These are phyloP conservation scores for Gynochthodes officinalis DNA, from an alignment of 257 asterid species.

Conservation along the genomic window DNA sequence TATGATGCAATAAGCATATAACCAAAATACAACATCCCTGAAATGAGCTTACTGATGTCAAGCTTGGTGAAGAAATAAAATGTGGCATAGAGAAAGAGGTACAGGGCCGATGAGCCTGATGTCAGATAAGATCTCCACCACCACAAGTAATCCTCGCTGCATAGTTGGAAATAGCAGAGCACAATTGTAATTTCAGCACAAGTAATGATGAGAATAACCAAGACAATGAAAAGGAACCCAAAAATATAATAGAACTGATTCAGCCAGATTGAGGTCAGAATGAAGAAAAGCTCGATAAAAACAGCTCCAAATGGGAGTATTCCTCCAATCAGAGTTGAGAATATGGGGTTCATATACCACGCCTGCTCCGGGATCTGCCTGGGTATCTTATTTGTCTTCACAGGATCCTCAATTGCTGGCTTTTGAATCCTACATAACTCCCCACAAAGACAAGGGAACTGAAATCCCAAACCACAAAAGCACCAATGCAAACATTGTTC, in stretches of 20 bases:
- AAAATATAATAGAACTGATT: slow-evolving; percentile 87
- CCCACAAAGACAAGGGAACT: slow-evolving; percentile 75
- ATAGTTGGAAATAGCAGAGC: slow-evolving; percentile 78
- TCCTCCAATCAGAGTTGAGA: slow-evolving; percentile 66
- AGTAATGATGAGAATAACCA: slow-evolving; percentile 63
- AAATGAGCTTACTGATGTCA: slow-evolving; percentile 66
- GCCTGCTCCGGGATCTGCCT: slow-evolving; percentile 80
- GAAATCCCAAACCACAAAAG: slow-evolving; percentile 81
- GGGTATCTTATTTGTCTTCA: slow-evolving; percentile 66
- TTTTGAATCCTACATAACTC: slow-evolving; percentile 59
- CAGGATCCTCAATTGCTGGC: slow-evolving; percentile 67
- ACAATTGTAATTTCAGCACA: slow-evolving; percentile 74
- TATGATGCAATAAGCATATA: slow-evolving; percentile 74
- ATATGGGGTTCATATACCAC: slow-evolving; percentile 64
- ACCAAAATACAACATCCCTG: slow-evolving; percentile 71
- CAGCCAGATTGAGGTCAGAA: slow-evolving; percentile 80
- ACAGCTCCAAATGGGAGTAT: slow-evolving; percentile 78
- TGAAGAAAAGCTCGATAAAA: slow-evolving; percentile 76
- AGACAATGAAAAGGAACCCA: slow-evolving; percentile 76
- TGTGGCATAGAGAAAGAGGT: slow-evolving; percentile 73
- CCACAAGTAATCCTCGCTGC: slow-evolving; percentile 79
- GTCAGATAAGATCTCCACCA: slow-evolving; percentile 84
- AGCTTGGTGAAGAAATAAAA: slow-evolving; percentile 83
- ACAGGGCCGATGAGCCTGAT: slow-evolving; percentile 67
- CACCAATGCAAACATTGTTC: slow-evolving; percentile 73